Evolutionary conservation across 2,329 filamentous ascomycete genomes (phyloP).

Genomic region (Talaromyces sp.): DNA sequence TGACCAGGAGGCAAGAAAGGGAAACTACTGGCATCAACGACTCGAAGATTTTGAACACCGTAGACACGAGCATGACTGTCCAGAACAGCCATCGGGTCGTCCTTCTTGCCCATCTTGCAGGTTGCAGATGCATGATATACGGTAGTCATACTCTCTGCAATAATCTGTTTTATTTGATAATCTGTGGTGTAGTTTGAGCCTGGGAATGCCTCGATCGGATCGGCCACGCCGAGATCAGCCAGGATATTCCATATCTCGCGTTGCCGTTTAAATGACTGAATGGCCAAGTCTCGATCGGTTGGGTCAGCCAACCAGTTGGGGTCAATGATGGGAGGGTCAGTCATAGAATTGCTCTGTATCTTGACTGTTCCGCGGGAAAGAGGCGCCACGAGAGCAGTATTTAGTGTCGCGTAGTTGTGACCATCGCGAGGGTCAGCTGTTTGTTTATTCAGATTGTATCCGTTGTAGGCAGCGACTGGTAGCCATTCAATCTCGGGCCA

Average conservation of each 20-base stretch:
- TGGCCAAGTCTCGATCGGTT: slow-evolving; percentile 42
- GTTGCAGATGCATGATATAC: slow-evolving; percentile 34
- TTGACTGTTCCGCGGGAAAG: slow-evolving; percentile 44
- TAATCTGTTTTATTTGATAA: slow-evolving; percentile 37
- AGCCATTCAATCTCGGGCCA: slow-evolving; percentile 39
- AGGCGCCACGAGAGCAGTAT: slow-evolving; percentile 35
- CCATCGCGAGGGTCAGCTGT: slow-evolving; percentile 24
- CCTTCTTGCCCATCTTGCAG: slow-evolving; percentile 33
- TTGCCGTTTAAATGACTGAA: slow-evolving; percentile 41
- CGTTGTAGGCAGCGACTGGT: slow-evolving; percentile 23
- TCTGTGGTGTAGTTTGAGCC: slow-evolving; percentile 38
- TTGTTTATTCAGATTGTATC: slow-evolving; percentile 25
- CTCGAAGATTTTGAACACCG: slow-evolving; percentile 28
- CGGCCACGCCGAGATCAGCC: slow-evolving; percentile 26
- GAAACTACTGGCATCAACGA: slow-evolving; percentile 33
- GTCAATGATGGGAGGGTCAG: slow-evolving; percentile 41
- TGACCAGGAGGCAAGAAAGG: slow-evolving; percentile 38
- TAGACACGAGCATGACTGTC: slow-evolving; percentile 26
- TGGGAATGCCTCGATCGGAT: slow-evolving; percentile 36
- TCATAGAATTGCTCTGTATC: slow-evolving; percentile 32
- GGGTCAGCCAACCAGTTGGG: slow-evolving; percentile 44
- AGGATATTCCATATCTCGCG: slow-evolving; percentile 33
- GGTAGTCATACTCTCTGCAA: slow-evolving; percentile 28
- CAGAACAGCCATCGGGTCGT: slow-evolving; percentile 30
- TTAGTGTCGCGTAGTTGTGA: slow-evolving; percentile 31